phyloP scores from a whole-genome alignment of 2,329 filamentous ascomycete genomes.

The Stromatinia cepivora region DNA sequence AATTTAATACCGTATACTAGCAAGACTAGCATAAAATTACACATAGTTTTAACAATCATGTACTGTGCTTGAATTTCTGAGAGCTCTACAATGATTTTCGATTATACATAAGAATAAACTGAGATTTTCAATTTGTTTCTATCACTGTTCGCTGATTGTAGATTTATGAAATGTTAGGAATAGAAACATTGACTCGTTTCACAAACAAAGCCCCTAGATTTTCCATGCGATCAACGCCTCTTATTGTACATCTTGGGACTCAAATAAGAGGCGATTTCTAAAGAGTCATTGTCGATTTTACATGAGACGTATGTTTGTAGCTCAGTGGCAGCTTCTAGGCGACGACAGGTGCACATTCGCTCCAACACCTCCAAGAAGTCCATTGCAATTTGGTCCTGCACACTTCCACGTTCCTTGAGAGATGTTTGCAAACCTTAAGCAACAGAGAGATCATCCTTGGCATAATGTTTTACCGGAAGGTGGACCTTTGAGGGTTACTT shows the following conservation, averaged over 20 bases:
- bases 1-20: no score
- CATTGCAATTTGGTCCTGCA: neutral
- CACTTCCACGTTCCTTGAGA: neutral
- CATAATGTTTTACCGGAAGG: slow-evolving; percentile 6
- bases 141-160: no score
- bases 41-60: no score
- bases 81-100: no score
- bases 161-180: no score
- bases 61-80: no score
- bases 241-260: slow-evolving; percentile 1
- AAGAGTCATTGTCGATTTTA: slow-evolving; percentile 9
- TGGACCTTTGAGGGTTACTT: slow-evolving; percentile 7
- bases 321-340: neutral
- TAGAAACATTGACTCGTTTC: no score
- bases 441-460: neutral
- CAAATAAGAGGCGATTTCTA: neutral
- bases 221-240: neutral
- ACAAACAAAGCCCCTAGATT: no score
- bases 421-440: slow-evolving; percentile 4
- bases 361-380: neutral
- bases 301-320: slow-evolving; percentile 2
- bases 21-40: no score
- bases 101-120: no score
- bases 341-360: neutral
- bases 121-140: no score